Base-by-base conservation (phyloP, 495 filamentous ascomycete species). In the Aspergillus taichungensis region DNA sequence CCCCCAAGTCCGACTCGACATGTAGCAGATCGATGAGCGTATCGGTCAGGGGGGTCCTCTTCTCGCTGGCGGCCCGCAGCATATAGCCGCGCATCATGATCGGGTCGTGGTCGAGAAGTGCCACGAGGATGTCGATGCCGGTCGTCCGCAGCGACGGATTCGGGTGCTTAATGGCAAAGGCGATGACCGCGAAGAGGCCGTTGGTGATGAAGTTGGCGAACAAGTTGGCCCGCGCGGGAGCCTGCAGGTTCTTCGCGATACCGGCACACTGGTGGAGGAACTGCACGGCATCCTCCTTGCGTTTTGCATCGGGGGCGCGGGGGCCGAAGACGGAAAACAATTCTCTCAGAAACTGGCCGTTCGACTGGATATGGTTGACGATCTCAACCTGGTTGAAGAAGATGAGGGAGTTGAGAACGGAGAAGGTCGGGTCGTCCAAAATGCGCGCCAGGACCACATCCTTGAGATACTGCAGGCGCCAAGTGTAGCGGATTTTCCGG, bases 331-430 rank as follows among this genome's bases (percentile, higher is more conserved):
- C 88, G 33, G 74, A 74, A 64, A 97, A 98, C n/a, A 97, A 71
- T 51, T 97, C 86, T 51, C 79, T 82, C 13, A 97, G 69, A 61
- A 94, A 95, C 7, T 65, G 63, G 8, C 67, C 72, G 53, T 91
- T 94, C 11, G 70, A 69, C 62, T 96, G 90, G 18, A 98, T 75
- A 65, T 96, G 87, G 54, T 87, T 84, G 37, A 97, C 83, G 57
- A 98, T 96, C 56, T 98, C 92, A 51, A 97, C 90, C 69, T 98
- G 92, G 62, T 96, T 89, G 75, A 90, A 98, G 71, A 95, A 98
- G 46, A 98, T 98, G 57, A 97, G 75, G 36, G 88, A 95, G 70
- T 97, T 98, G 44, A 98, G 82, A 29, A 97, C 91, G 11, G 87
- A 92, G 56, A 97, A 98, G 28, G 92, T 98, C 45, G 91, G 92